A percentile compares a stretch with the other conserved stretches of the same genome.
phyloP scores from a whole-genome alignment of 148 eudicot genomes.

The Fagopyrum homotropicum region DNA sequence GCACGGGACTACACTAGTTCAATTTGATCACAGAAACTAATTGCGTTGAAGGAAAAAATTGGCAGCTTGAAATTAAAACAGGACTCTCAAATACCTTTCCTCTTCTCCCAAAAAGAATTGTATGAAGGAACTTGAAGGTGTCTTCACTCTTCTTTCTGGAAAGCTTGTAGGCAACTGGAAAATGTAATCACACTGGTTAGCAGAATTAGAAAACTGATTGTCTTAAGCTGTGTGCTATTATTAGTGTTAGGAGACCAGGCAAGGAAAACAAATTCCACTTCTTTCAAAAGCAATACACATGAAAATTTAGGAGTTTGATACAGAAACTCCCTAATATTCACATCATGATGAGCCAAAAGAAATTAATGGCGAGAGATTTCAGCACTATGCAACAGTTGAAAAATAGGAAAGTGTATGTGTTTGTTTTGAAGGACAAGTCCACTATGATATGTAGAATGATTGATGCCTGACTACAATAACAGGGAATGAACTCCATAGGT shows the following conservation, averaged over 20 bases:
- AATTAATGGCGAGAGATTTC: not conserved
- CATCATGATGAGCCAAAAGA: not conserved
- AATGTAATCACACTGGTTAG: constrained; percentile 5
- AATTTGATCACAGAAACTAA: not conserved
- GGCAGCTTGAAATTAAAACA: not conserved
- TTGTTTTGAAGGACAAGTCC: not conserved
- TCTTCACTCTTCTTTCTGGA: constrained; percentile 76
- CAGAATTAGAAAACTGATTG: not conserved
- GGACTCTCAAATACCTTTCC: constrained; percentile 55
- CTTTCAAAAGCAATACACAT: not conserved
- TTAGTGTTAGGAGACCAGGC: not conserved
- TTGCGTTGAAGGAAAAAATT: not conserved
- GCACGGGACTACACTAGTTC: too few species aligned
- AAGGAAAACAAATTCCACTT: not conserved
- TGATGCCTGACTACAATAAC: not conserved
- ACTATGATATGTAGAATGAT: not conserved
- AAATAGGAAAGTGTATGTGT: not conserved
- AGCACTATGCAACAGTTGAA: not conserved
- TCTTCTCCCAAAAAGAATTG: constrained; percentile 69
- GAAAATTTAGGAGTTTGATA: not conserved
- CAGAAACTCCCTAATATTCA: not conserved
- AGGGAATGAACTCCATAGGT: not conserved
- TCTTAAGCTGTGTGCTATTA: not conserved
- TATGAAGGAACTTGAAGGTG: constrained; percentile 63
- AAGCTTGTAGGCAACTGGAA: constrained; percentile 74